Base-by-base conservation (phyloP, 108 stramenopile genomes). In the Pseudonitzschia pungens region DNA sequence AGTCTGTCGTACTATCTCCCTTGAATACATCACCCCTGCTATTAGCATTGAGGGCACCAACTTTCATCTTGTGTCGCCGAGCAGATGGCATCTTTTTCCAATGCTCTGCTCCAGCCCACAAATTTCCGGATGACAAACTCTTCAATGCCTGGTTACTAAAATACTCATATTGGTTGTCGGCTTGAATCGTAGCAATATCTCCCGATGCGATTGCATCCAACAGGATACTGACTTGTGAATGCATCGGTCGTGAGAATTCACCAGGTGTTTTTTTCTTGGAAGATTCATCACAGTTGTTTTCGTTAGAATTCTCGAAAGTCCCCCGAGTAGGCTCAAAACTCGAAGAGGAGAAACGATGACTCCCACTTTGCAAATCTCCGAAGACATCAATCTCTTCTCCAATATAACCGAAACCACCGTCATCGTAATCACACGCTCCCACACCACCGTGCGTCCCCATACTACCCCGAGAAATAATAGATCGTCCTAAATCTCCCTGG, bases 101-200 rank as follows among this genome's bases (percentile, higher is more conserved):
- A 80, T 96, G 92, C 28, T 83, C 74, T n/a, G 91, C 84, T 67
- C 95, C 95, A 41, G 92, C 95, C 95, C 95, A 96, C 15, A 75
- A 64, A 70, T 96, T 96, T 15, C 87, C 82, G 21, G 79, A 56
- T 4, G 84, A 83, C n/a, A 81, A 70, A 80, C 78, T 86, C 50
- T 82, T 84, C 44, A 92, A 68, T 36, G 87, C 85, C 58, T 85
- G 74, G 18, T 70, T 60, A 66, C 84, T 86, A 70, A 92, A 90
- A 62, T 73, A 92, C 36, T 88, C 83, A 65, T 86, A 92, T 43
- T 87, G 77, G 20, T 66, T 76, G 52, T 64, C 74, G 16, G 82
- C 75, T 68, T 77, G 72, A 36, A 78, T 81, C 3, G 66, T 74
- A 4, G 73, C 69, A 65, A 83, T 81, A 77, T 92, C 85, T 16